Evolutionary conservation across 495 filamentous ascomycete species (phyloP).

Genomic region (Trichocladium uniseriatum): DNA sequence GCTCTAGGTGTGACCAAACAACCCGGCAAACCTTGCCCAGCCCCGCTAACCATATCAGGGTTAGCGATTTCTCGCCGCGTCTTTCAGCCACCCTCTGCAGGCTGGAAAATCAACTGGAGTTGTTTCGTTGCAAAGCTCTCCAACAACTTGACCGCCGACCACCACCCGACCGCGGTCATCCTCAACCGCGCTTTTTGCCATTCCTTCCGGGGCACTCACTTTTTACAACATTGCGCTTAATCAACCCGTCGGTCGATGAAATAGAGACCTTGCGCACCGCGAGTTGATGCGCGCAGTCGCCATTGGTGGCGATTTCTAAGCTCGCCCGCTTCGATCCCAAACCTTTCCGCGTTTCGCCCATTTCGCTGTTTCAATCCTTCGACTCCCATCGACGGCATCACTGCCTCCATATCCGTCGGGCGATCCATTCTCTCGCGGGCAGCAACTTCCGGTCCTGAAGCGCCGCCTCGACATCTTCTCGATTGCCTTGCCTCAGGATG

Average conservation of each 20-base stretch:
- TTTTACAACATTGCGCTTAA: neutral
- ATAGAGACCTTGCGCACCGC: conserved; percentile 11
- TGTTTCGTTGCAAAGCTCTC: neutral
- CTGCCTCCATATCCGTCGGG: neutral
- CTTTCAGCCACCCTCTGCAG: conserved; percentile 22
- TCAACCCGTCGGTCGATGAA: conserved; percentile 10
- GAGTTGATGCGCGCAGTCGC: conserved; percentile 23
- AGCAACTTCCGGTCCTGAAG: neutral
- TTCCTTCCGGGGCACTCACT: conserved; percentile 1
- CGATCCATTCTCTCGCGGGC: neutral
- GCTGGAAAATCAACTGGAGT: conserved; percentile 16
- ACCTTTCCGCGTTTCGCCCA: neutral
- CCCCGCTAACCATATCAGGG: conserved; percentile 3
- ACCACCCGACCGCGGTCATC: conserved; percentile 1
- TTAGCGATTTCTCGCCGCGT: conserved; percentile 15
- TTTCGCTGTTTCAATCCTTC: no score
- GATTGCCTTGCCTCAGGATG: conserved; percentile 11
- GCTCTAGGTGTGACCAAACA: no score
- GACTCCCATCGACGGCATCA: neutral
- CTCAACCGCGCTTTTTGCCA: conserved; percentile 3
- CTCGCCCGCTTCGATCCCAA: neutral
- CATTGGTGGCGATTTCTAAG: conserved; percentile 24
- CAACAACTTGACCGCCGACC: conserved; percentile 3
- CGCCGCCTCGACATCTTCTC: neutral
- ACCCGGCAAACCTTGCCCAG: no score